Evolutionary conservation across 2,329 filamentous ascomycete genomes (phyloP), one percentile per base, ranked within the genome.

Genomic region (Herpotrichia juniperi): DNA sequence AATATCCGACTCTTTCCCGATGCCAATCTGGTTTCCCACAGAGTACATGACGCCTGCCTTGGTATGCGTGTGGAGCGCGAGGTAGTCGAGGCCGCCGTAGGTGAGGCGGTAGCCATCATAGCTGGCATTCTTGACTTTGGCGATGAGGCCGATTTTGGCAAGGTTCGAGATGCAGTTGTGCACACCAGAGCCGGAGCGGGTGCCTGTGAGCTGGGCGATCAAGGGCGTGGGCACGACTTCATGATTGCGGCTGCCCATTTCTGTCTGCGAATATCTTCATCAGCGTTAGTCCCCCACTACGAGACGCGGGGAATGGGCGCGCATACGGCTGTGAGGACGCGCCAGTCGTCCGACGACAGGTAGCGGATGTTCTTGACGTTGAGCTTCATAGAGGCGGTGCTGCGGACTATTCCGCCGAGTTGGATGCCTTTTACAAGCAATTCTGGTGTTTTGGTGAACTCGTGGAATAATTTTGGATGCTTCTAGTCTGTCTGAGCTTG

Each of bases 1-100:
- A 69, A 99, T 97, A 70, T 99, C 94, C 63, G 91, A 96, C 78
- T 99, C 94, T 74, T 99, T 99, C 48, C 94, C 94, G 2, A 97
- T 93, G 42, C 96, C 94, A 59, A 99, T 91, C 68, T 96, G 90
- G 74, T 89, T 94, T 47, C 94, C 94, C 3, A 97, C 91, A 62
- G 90, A 96, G 82, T 96, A 97, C 34, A 97, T 84, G 50, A 83
- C 84, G 63, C 89, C 88, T 59, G 86, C 82, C 64, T 90, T 89
- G 51, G 93, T 88, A 73, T 97, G 88, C 0, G 91, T 87, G 76
- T 97, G 92, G 48, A 99, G 83, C 14, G 94, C 91, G n/a, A 99
- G 87, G 75, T 99, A 99, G 78, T 99, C 94, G 42, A 97, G 86
- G 2, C 94, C 94, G 65, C 94, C 94, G 72, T 99, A 99, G 6